These are phyloP conservation scores for Grosmannia clavigera DNA, from an alignment of 2,329 filamentous ascomycete species.

Conservation along the genomic window DNA sequence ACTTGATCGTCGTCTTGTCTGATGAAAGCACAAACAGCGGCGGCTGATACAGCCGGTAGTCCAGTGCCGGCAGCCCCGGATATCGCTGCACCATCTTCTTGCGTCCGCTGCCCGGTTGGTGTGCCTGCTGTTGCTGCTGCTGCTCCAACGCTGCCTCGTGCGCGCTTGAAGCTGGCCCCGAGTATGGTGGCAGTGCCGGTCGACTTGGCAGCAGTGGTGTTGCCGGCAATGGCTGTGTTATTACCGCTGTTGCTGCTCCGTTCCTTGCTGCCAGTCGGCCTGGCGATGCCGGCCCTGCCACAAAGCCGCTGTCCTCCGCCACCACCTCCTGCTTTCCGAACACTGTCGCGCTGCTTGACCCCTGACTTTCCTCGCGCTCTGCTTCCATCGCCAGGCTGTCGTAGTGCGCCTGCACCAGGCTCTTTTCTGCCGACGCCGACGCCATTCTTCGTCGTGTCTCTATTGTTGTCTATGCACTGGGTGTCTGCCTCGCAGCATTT, in stretches of 20 bases:
- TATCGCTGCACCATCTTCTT: conserved; percentile 21
- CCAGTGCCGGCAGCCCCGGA: conserved; percentile 33
- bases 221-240: not conserved
- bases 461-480: not conserved
- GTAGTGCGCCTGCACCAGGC: conserved; percentile 5
- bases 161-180: conserved; percentile 16
- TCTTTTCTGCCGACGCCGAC: conserved; percentile 6
- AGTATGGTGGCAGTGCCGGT: conserved; percentile 21
- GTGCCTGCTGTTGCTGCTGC: conserved; percentile 10
- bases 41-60: conserved; percentile 41
- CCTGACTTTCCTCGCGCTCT: not conserved
- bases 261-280: too few species aligned
- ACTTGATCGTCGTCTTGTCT: conserved; percentile 34
- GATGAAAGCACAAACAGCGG: conserved; percentile 37
- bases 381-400: not conserved
- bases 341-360: not conserved
- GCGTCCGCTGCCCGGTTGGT: not conserved
- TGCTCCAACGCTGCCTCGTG: conserved; percentile 11
- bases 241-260: not conserved
- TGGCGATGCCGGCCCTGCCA: not conserved
- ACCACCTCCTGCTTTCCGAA: too few species aligned
- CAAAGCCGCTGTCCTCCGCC: not conserved
- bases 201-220: not conserved
- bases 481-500: not conserved
- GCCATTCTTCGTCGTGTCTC: not conserved